Base-by-base conservation (phyloP, 352 stramenopile genomes). In the Phytophthora multivora region DNA sequence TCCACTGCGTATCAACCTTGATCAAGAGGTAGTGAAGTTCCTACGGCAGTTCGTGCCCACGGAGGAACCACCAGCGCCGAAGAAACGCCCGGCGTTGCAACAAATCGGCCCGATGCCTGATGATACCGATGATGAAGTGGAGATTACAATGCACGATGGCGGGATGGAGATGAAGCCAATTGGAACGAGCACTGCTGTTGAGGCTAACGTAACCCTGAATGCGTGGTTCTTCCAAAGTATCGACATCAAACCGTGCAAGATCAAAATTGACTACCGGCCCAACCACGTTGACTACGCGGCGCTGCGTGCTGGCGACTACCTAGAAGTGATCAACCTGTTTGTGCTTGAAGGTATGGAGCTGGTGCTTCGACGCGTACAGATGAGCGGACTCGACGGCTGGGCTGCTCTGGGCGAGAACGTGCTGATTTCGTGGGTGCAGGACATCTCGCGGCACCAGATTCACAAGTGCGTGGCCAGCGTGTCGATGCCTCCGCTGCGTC, bases 281-380 rank as follows among this genome's bases (percentile, higher is more conserved):
- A 93, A 95, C 35, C 85, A 86, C n/a, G 85, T 96, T 1, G 82
- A 96, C 64, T 96, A 90, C 23, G 78, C 88, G 7, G 88, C 88
- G 4, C 57, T 96, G 25, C 80, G 86, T 51, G 80, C 86, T 13
- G 88, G 88, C 10, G 88, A 96, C 42, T 96, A 96, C 58, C 43
- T 96, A 2, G 88, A 96, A 71, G 86, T 96, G 50, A 94, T 96
- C 59, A 96, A 96, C 30, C 47, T 96, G 25, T 96, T 96, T 41
- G 86, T 94, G 21, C 61, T 96, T 10, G 88, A 96, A 66, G 86
- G 82, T 19, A 96, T 96, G 88, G 88, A 96, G 61, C 61, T 96
- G 26, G 79, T 94, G 7, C 82, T 96, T 53, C 84, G 85, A 23
- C 86, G 85, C 11, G 87, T 95, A 8, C 89, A 91, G 58, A 88